Evolutionary conservation across 345 rosid genomes (phyloP).

Genomic region (Punica granatum): DNA sequence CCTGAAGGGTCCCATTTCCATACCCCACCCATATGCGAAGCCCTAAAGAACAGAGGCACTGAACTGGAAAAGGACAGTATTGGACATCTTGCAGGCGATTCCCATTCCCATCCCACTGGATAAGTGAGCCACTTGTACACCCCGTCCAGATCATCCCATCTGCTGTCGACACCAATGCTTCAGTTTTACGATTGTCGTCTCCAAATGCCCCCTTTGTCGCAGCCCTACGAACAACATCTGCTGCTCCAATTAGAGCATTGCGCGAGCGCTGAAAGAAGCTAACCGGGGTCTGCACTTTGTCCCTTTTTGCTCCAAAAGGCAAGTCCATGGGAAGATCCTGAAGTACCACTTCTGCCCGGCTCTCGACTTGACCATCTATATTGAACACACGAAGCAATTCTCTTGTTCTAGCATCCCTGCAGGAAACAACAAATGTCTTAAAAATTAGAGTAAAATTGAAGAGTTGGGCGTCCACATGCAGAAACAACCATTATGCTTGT

Average conservation of each 20-base stretch:
- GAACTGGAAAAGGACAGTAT: conserved; percentile 54
- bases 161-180: conserved; percentile 46
- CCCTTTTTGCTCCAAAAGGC: conserved; percentile 49
- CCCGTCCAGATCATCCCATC: conserved; percentile 90
- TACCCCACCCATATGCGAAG: conserved; percentile 74
- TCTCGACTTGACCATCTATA: conserved; percentile 82
- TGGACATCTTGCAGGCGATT: conserved; percentile 61
- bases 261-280: conserved; percentile 92
- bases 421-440: conserved; percentile 10
- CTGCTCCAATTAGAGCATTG: conserved; percentile 91
- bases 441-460: conserved; percentile 8
- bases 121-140: conserved; percentile 60
- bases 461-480: too few relatives aligned
- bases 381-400: conserved; percentile 76
- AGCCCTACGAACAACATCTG: conserved; percentile 92
- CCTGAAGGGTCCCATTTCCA: conserved; percentile 66
- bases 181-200: conserved; percentile 77
- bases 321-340: conserved; percentile 57
- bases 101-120: conserved; percentile 88
- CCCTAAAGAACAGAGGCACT: conserved; percentile 78
- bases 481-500: not conserved
- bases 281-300: conserved; percentile 57
- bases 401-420: conserved; percentile 88
- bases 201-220: conserved; percentile 79
- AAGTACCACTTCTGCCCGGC: conserved; percentile 46